Conservation (phyloP, 192 early-diverging fungal species). For the Backusella westeae region DNA sequence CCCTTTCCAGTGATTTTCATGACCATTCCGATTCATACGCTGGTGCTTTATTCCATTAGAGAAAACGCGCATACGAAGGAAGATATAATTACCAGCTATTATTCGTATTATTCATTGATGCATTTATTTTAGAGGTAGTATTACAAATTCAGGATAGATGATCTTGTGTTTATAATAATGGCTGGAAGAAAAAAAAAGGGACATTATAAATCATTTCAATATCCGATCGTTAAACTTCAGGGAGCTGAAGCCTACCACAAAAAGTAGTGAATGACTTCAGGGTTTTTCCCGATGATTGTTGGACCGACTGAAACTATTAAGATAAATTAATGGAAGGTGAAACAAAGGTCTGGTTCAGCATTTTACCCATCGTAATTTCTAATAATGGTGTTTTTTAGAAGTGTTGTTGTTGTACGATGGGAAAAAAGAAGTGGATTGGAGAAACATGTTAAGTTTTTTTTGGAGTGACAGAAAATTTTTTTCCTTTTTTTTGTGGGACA, state of each 20-base stretch:
- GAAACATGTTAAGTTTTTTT: neutral
- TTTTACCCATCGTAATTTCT: constrained; percentile 5
- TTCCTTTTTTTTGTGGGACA: neutral
- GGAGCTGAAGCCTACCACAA: neutral
- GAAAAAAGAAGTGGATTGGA: neutral
- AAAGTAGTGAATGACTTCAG: neutral
- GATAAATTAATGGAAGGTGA: neutral
- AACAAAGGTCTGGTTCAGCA: constrained; percentile 2
- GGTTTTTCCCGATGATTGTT: neutral
- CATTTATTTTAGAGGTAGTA: neutral
- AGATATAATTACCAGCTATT: neutral
- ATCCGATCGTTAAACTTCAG: neutral
- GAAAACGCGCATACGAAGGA: neutral
- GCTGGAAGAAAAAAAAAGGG: neutral
- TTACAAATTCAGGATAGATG: neutral
- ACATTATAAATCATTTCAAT: neutral
- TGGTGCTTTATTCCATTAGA: neutral
- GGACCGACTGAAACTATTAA: neutral
- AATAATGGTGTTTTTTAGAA: neutral
- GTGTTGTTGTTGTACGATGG: neutral
- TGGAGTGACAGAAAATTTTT: constrained; percentile 1
- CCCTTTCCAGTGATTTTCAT: neutral
- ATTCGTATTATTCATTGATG: neutral
- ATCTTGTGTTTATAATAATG: neutral
- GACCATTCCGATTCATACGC: neutral